Percentiles rank a stretch among this genome's conserved stretches.
These are phyloP conservation scores for Kuraishia cidri DNA, from an alignment of 805 yeast species.

Conservation along the genomic window DNA sequence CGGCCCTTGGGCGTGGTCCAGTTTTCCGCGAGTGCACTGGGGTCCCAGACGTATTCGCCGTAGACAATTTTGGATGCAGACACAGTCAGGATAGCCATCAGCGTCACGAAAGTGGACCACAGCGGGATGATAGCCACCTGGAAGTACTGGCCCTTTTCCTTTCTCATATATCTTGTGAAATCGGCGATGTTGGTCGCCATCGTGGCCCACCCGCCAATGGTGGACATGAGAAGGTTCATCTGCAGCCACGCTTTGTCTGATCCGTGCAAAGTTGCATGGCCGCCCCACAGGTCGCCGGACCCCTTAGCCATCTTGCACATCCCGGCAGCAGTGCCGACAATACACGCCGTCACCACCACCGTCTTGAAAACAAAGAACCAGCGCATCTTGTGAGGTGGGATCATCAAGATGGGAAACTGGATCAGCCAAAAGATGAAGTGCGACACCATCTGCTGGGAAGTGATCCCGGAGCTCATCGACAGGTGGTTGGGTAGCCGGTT, in stretches of 20 bases:
- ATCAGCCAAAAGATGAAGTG: slow-evolving; percentile 68
- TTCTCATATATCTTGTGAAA: slow-evolving; percentile 63
- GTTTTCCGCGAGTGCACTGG: slow-evolving; percentile 34
- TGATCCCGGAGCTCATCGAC: slow-evolving; percentile 26
- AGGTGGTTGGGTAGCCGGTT: slow-evolving; percentile 48
- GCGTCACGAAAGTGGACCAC: slow-evolving; percentile 54
- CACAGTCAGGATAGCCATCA: slow-evolving; percentile 34
- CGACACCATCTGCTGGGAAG: slow-evolving; percentile 56
- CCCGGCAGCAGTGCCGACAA: slow-evolving; percentile 69
- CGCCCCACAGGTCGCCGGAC: slow-evolving; percentile 52
- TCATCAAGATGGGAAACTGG: slow-evolving; percentile 61
- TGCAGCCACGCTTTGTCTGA: slow-evolving; percentile 67
- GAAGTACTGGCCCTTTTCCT: slow-evolving; percentile 29
- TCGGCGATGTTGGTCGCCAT: slow-evolving; percentile 72
- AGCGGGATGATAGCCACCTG: slow-evolving; percentile 54
- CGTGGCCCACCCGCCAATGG: slow-evolving; percentile 74
- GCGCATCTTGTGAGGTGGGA: slow-evolving; percentile 66
- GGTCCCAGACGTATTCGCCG: slow-evolving; percentile 31
- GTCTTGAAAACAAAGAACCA: slow-evolving; percentile 72
- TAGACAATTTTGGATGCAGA: slow-evolving; percentile 27
- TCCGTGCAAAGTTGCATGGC: slow-evolving; percentile 33
- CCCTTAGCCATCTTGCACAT: slow-evolving; percentile 62
- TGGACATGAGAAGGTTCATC: slow-evolving; percentile 56
- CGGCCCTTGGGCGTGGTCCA: slow-evolving; percentile 47
- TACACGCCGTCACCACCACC: slow-evolving; percentile 61